Base-by-base conservation (phyloP, 2,329 filamentous ascomycete species). In the Ophiobolus disseminans region DNA sequence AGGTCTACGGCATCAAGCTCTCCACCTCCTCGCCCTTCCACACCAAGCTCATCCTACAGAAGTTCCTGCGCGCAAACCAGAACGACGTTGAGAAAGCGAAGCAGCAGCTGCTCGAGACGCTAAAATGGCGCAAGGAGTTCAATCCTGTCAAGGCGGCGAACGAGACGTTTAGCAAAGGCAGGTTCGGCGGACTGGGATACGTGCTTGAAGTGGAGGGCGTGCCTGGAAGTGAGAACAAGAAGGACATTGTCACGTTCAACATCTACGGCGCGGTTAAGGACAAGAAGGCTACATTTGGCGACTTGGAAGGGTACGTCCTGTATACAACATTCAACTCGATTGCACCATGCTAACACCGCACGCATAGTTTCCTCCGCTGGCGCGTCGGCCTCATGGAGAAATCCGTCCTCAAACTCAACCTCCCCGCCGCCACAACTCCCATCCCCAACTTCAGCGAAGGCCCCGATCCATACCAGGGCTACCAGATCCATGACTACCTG, bases 401-500 rank as follows among this genome's bases (percentile, higher is more conserved):
- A 38, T 89, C 90, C 3, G 79, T 97, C 36, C 82, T 85, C 55
- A 86, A 90, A 54, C 85, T 97, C 45, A 80, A 86, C 56, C 81
- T 97, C 55, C 70, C 81, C 16, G 79, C 83, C 20, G 89, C 90
- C 41, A 91, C 85, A 7, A 77, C 81, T 57, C 82, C 84, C 32
- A 90, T 92, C 64, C 86, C 88, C 2, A 86, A 90, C 47, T 87
- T 85, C 54, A 78, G 83, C 58, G 65, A 78, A 26, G 82, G 81
- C 13, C 76, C 80, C 8, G 93, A 97, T 68, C 90, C 89, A 1
- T 95, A 96, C 77, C 90, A 93, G 75, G 91, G 95, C 78, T 83
- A 90, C 64, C 92, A 97, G 75, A 86, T 97, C 21, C 93, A 97
- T 76, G 93, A 97, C 78, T 97, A 97, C 80, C 84, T 89, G 62